These are phyloP conservation scores for Miscanthus lutarioriparius DNA, from an alignment of 176 grass and related monocot species.

Conservation along the genomic window DNA sequence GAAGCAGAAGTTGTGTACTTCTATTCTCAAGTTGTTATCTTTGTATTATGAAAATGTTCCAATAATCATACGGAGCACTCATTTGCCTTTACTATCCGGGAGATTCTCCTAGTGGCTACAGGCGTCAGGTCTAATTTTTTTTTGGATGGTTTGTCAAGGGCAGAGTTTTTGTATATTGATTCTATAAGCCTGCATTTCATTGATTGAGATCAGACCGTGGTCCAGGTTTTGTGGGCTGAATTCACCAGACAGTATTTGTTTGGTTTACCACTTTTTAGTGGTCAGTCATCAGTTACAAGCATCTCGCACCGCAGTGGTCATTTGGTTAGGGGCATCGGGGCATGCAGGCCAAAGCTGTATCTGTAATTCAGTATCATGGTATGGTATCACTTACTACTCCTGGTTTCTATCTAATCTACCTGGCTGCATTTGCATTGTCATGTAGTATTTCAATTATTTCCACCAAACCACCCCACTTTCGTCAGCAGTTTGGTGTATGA, in stretches of 20 bases:
- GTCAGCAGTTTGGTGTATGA: neutral
- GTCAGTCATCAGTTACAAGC: no score
- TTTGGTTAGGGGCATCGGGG: neutral
- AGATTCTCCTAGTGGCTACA: neutral
- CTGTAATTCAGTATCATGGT: neutral
- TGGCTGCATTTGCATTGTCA: neutral
- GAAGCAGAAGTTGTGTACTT: slow-evolving; percentile 6
- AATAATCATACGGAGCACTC: slow-evolving; percentile 29
- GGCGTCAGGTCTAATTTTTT: neutral
- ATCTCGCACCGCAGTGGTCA: neutral
- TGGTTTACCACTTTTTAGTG: neutral
- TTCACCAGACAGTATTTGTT: neutral
- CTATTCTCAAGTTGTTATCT: neutral
- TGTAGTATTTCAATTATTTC: neutral
- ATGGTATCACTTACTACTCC: neutral
- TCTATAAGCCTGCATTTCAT: neutral
- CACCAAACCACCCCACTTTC: neutral
- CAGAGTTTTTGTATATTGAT: neutral
- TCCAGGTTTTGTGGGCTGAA: neutral
- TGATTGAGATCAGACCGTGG: neutral
- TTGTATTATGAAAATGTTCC: slow-evolving; percentile 15
- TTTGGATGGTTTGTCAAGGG: neutral
- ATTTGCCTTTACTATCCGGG: neutral
- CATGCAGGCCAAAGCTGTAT: neutral
- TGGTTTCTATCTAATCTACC: neutral